A percentile compares a stretch with the other conserved stretches of the same genome.
These are phyloP conservation scores for Pseudotulostoma volvatum DNA, from an alignment of 495 filamentous ascomycete species.

Conservation along the genomic window DNA sequence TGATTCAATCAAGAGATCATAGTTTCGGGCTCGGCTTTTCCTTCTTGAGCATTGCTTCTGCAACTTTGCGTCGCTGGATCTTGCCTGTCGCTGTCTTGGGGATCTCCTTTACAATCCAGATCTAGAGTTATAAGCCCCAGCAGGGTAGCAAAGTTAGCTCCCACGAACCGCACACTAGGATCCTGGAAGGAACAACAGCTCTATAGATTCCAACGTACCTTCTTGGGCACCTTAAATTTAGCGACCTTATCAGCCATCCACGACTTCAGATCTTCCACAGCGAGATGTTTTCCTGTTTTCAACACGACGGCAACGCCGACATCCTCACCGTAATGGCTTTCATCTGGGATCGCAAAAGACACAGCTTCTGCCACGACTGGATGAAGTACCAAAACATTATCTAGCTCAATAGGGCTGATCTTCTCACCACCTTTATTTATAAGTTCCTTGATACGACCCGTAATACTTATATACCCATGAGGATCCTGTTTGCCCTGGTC, in stretches of 20 bases:
- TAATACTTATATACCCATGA: slow-evolving; percentile 61
- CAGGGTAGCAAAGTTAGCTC: too few species aligned
- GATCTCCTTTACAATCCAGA: too few species aligned
- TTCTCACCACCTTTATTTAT: slow-evolving; percentile 78
- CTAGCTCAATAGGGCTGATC: slow-evolving; percentile 69
- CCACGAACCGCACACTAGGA: too few species aligned
- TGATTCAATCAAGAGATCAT: too few species aligned
- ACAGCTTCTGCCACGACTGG: slow-evolving; percentile 60
- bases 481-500: slow-evolving; percentile 65
- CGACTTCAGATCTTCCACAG: slow-evolving; percentile 39
- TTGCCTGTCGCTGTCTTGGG: too few species aligned
- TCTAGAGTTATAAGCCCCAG: too few species aligned
- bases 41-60: too few species aligned
- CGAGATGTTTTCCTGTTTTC: slow-evolving; percentile 39
- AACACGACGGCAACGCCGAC: slow-evolving; percentile 61
- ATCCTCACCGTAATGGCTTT: slow-evolving; percentile 54
- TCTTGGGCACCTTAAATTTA: slow-evolving; percentile 76
- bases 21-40: too few species aligned
- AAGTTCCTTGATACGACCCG: slow-evolving; percentile 68
- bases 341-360: slow-evolving; percentile 49
- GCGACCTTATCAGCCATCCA: slow-evolving; percentile 53
- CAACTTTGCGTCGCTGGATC: too few species aligned
- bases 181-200: too few species aligned
- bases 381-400: slow-evolving; percentile 57
- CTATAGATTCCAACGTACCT: too few species aligned